Percentiles rank a stretch among this genome's conserved stretches.
phyloP scores from a whole-genome alignment of 768 basidiomycete genomes.

The Mycena filopes region DNA sequence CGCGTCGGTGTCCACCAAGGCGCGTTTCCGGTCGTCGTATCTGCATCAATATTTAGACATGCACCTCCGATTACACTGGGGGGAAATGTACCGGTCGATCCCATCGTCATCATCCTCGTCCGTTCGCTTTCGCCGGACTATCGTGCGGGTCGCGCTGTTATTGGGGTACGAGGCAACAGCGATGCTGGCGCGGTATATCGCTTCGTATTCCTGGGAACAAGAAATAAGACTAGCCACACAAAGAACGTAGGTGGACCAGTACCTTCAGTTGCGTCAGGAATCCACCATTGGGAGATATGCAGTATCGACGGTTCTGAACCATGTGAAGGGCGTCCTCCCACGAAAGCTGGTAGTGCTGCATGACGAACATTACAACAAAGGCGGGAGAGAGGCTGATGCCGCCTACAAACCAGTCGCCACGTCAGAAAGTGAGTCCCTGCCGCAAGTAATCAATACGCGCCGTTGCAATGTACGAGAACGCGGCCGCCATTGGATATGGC shows the following conservation, averaged over 20 bases:
- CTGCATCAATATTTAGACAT: constrained; percentile 37
- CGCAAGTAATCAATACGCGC: constrained; percentile 50
- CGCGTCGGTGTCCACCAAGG: constrained; percentile 45
- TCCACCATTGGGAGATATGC: constrained; percentile 92
- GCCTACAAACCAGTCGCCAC: constrained; percentile 52
- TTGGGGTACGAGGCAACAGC: constrained; percentile 74
- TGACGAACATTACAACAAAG: constrained; percentile 94
- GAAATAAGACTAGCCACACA: not conserved
- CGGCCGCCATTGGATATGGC: constrained; percentile 73
- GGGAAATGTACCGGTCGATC: constrained; percentile 39
- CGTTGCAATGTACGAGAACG: constrained; percentile 91
- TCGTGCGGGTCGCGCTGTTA: constrained; percentile 53
- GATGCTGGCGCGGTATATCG: constrained; percentile 84
- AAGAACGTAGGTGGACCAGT: not conserved
- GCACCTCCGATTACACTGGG: not conserved
- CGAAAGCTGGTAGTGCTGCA: constrained; percentile 82
- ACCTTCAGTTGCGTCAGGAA: constrained; percentile 95
- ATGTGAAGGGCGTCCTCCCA: constrained; percentile 92
- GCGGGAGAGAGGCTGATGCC: constrained; percentile 90
- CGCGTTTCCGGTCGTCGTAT: constrained; percentile 60
- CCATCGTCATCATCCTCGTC: constrained; percentile 80
- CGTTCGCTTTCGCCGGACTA: constrained; percentile 72
- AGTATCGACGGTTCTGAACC: constrained; percentile 92
- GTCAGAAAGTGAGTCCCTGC: constrained; percentile 1
- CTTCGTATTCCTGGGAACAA: constrained; percentile 82